Base-by-base conservation (phyloP, 495 filamentous ascomycete genomes). In the Annulohypoxylon bovei region DNA sequence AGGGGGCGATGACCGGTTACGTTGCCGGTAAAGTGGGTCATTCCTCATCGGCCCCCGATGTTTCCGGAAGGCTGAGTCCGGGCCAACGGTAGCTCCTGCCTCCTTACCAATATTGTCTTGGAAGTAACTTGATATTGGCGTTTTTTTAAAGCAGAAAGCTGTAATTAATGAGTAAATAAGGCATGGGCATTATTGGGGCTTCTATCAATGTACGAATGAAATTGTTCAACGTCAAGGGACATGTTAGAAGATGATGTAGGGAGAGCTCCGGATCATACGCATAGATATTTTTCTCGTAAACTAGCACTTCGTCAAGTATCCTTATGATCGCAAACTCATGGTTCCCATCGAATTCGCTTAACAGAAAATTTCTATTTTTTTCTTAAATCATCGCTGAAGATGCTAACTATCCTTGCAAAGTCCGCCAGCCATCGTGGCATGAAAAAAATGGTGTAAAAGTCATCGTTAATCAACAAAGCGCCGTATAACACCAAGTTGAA, bases 401-500 rank as follows among this genome's bases (percentile, higher is more conserved):
- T 27, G 39, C 39, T 42, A 27, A 11, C 46, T 50, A 27, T n/a
- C 22, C n/a, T 25, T 50, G 23, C 12, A 33, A 33, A 16, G 12
- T 32, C 27, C 49, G 28, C 49, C 16, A 32, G n/a, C 28, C 27
- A 53, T 27, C 1, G 11, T n/a, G 11, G 20, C 47, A 28, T 25
- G 28, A 32, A 53, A 9, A 9, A 9, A 53, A 53, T 12, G 39
- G 39, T 18, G 39, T 42, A 4, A 42, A 42, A 42, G 39, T 42
- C 46, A 20, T 33, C 47, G n/a, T 54, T 35, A 40, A 63, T 39
- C 23, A 62, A 16, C 14, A 58, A 61, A 56, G 30, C 60, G 28
- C 37, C 62, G 8, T 27, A 7, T 46, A 70, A 70, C 55, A 65
- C 49, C 55, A 60, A 58, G 11, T 56, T 47, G 50, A 61, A 58